phyloP scores from a whole-genome alignment of 345 rosid species.

The Hibiscus syriacus region DNA sequence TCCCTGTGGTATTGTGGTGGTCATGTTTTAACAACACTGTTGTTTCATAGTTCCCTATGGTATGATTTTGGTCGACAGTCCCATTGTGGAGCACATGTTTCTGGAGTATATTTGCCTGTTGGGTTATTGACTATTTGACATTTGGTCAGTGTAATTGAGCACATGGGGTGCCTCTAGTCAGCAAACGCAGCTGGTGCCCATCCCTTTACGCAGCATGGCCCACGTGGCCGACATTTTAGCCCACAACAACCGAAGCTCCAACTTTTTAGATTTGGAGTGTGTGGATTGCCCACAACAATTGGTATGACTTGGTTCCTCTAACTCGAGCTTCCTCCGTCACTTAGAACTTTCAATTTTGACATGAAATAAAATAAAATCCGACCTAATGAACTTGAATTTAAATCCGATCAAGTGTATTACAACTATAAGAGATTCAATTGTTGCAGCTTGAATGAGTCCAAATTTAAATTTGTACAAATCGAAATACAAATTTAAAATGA shows the following conservation, averaged over 20 bases:
- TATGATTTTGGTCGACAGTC: too few relatives aligned
- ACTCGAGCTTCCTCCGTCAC: too few relatives aligned
- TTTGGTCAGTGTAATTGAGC: background rate
- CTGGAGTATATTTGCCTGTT: background rate
- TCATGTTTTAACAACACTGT: background rate
- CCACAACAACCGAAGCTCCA: constrained; percentile 6
- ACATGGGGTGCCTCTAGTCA: constrained; percentile 2
- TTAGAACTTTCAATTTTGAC: too few relatives aligned
- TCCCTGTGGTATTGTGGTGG: too few relatives aligned
- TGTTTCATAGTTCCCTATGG: background rate
- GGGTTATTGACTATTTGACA: background rate
- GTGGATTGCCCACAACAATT: background rate
- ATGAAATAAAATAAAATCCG: too few relatives aligned
- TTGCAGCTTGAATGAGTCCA: too few relatives aligned
- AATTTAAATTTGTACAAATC: too few relatives aligned
- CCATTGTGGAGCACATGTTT: too few relatives aligned
- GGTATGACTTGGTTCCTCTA: background rate
- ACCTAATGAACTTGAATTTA: too few relatives aligned
- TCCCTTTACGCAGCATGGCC: constrained; percentile 1
- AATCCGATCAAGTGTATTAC: too few relatives aligned
- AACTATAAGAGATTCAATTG: too few relatives aligned
- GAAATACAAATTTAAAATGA: too few relatives aligned
- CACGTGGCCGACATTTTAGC: constrained; percentile 5
- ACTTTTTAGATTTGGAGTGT: constrained; percentile 7
- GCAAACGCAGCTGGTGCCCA: background rate